These are phyloP conservation scores for Nicotiana paniculata DNA, from an alignment of 257 asterid species.

Conservation along the genomic window DNA sequence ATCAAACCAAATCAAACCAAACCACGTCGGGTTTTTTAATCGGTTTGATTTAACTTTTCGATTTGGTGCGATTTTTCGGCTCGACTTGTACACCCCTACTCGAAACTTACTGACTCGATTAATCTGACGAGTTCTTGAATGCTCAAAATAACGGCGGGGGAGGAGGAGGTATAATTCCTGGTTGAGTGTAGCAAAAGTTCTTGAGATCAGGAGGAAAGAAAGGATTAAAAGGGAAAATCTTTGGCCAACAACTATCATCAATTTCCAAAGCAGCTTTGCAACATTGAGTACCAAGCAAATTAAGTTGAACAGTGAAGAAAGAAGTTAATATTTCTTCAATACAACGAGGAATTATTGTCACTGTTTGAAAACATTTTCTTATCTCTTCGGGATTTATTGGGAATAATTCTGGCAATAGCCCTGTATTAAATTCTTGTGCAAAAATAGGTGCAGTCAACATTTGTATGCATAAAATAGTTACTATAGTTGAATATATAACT, in stretches of 20 bases:
- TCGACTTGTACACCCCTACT: no score
- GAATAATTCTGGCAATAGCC: not conserved
- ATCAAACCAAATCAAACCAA: no score
- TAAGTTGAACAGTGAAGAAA: slow-evolving; percentile 4
- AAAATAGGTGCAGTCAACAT: not conserved
- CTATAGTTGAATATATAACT: not conserved
- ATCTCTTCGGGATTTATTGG: not conserved
- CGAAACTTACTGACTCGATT: not conserved
- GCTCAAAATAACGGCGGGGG: not conserved
- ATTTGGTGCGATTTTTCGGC: no score
- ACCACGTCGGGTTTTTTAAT: no score
- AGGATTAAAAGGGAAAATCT: slow-evolving; percentile 17
- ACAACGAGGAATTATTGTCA: slow-evolving; percentile 12
- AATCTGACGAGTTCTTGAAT: not conserved
- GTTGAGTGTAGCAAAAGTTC: slow-evolving; percentile 2
- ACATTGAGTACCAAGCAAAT: slow-evolving; percentile 19
- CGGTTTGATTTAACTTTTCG: no score
- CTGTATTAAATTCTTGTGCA: not conserved
- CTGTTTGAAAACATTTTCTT: slow-evolving; percentile 9
- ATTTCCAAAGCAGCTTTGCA: slow-evolving; percentile 12
- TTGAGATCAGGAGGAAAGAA: slow-evolving; percentile 14
- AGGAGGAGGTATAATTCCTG: not conserved
- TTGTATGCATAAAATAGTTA: not conserved
- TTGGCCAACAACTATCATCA: slow-evolving; percentile 26
- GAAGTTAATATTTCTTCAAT: slow-evolving; percentile 12